Evolutionary conservation across 164 flowering plant species (phyloP).

Genomic region (Liquidambar formosana): DNA sequence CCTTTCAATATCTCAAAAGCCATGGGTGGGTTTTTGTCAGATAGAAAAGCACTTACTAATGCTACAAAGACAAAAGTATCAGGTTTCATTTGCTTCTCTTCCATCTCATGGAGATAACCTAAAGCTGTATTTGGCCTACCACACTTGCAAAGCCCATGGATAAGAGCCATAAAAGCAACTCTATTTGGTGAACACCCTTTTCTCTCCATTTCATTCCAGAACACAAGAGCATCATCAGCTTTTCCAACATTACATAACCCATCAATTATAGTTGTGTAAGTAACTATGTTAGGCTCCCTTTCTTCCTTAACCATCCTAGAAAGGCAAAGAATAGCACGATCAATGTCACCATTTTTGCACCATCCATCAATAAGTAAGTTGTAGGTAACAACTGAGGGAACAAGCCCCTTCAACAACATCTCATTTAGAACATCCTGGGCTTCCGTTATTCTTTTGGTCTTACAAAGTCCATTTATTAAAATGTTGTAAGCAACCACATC

Average conservation of each 20-base stretch:
- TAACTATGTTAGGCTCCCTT: constrained; percentile 64
- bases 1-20: constrained; percentile 53
- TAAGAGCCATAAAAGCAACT: constrained; percentile 69
- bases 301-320: constrained; percentile 54
- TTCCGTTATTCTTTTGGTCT: constrained; percentile 53
- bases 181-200: constrained; percentile 66
- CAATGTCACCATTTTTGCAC: constrained; percentile 64
- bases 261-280: constrained; percentile 75
- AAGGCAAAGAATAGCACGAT: constrained; percentile 50
- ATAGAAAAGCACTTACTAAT: constrained; percentile 51
- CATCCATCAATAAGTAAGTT: constrained; percentile 74
- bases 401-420: constrained; percentile 59
- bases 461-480: constrained; percentile 69
- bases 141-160: constrained; percentile 84
- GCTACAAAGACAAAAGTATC: constrained; percentile 55
- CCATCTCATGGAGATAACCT: constrained; percentile 59
- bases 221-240: constrained; percentile 60
- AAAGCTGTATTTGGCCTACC: constrained; percentile 46
- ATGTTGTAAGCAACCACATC: constrained; percentile 83
- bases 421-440: constrained; percentile 54
- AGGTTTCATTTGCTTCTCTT: constrained; percentile 53
- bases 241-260: constrained; percentile 70
- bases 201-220: constrained; percentile 69
- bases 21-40: constrained; percentile 26
- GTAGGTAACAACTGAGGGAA: constrained; percentile 82